Conservation (phyloP, 192 early-diverging fungal genomes). For the Funneliformis geosporum region DNA sequence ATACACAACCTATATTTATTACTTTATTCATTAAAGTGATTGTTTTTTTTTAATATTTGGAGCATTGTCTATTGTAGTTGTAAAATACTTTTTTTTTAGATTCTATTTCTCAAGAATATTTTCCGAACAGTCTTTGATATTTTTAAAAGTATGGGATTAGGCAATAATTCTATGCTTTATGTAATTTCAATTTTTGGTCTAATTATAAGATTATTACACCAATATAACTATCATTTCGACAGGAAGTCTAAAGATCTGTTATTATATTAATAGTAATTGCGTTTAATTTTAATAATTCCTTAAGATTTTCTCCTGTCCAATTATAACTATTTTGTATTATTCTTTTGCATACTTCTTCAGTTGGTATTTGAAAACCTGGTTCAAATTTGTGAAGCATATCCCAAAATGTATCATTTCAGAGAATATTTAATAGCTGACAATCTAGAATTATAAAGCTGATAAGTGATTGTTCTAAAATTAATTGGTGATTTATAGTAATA, state of each 20-base stretch:
- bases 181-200: too few relatives aligned
- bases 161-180: too few relatives aligned
- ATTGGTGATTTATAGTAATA: neutral
- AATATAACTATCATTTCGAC: too few relatives aligned
- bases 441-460: conserved; percentile 1
- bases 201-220: too few relatives aligned
- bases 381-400: neutral
- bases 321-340: neutral
- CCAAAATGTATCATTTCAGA: neutral
- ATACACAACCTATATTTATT: neutral
- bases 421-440: neutral
- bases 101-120: too few relatives aligned
- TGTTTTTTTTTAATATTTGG: conserved; percentile 8
- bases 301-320: too few relatives aligned
- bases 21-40: neutral
- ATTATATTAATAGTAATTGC: neutral
- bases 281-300: neutral
- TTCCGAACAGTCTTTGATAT: too few relatives aligned
- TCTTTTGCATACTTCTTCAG: neutral
- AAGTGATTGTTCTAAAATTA: neutral
- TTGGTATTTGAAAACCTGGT: neutral
- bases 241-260: too few relatives aligned
- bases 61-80: too few relatives aligned
- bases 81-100: too few relatives aligned
- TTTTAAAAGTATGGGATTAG: too few relatives aligned